phyloP scores from a whole-genome alignment of 1,284 basidiomycete genomes.

The Meripilus lineatus region DNA sequence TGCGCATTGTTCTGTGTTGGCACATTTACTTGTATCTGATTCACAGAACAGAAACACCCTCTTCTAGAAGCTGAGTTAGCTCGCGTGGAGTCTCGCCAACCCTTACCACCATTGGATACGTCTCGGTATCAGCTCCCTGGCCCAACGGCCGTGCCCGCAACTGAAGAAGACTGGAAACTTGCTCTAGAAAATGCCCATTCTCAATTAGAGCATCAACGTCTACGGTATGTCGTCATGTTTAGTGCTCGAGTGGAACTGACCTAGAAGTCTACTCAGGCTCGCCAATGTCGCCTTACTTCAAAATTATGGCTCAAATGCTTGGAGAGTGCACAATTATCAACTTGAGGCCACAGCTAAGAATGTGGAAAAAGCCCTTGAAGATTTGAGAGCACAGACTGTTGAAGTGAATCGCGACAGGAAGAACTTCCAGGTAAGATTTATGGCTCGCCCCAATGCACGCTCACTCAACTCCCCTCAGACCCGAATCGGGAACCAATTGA shows the following conservation, averaged over 20 bases:
- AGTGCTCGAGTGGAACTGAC: constrained; percentile 3
- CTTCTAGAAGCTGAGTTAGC: constrained; percentile 68
- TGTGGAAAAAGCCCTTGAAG: constrained; percentile 68
- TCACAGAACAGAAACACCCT: constrained; percentile 47
- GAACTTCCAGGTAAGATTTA: constrained; percentile 72
- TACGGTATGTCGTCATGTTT: constrained; percentile 54
- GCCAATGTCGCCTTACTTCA: constrained; percentile 84
- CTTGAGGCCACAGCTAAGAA: constrained; percentile 76
- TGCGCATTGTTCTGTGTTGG: constrained; percentile 12
- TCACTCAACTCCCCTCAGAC: constrained; percentile 47
- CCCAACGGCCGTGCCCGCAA: constrained; percentile 59
- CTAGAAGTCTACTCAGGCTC: constrained; percentile 42
- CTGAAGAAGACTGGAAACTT: constrained; percentile 74
- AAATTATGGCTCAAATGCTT: constrained; percentile 87
- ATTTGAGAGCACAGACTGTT: constrained; percentile 68
- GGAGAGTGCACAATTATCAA: constrained; percentile 88
- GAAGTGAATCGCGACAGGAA: constrained; percentile 86
- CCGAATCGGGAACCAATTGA: constrained; percentile 71
- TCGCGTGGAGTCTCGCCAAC: constrained; percentile 66
- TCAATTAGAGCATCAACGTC: constrained; percentile 86
- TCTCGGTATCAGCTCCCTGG: constrained; percentile 76
- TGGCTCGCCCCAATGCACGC: too few relatives aligned
- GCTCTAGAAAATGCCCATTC: constrained; percentile 79
- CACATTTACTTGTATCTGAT: background rate
- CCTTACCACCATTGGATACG: constrained; percentile 73